phyloP scores from a whole-genome alignment of 1,139 yeast species.

The Cylindricascospora bacillispora region DNA sequence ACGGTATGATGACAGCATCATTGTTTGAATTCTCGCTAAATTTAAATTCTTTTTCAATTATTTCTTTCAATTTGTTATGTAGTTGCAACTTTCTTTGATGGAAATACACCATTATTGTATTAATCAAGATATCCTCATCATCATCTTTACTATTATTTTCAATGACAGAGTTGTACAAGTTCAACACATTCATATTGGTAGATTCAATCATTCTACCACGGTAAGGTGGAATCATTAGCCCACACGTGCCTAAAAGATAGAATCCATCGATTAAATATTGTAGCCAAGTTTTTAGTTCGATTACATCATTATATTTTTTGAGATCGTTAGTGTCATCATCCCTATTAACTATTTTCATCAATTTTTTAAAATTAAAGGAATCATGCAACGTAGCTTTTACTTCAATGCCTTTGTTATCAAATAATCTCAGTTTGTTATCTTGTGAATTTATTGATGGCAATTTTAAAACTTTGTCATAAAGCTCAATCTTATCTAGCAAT shows the following conservation, averaged over 20 bases:
- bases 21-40: conserved; percentile 11
- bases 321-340: conserved; percentile 16
- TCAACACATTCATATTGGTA: no score
- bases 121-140: conserved; percentile 19
- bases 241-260: conserved; percentile 81
- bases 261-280: conserved; percentile 62
- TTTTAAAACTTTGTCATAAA: conserved; percentile 41
- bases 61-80: conserved; percentile 8
- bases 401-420: conserved; percentile 9
- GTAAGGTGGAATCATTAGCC: conserved; percentile 37
- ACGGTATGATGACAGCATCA: no score
- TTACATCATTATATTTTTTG: conserved; percentile 11
- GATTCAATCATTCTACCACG: no score
- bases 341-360: conserved; percentile 10
- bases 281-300: conserved; percentile 46
- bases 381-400: conserved; percentile 30
- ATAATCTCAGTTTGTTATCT: conserved; percentile 17
- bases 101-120: conserved; percentile 14
- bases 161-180: conserved; percentile 17
- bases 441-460: conserved; percentile 25
- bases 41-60: conserved; percentile 9
- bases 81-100: conserved; percentile 14
- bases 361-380: conserved; percentile 15
- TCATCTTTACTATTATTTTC: conserved; percentile 18
- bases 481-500: conserved; percentile 38